phyloP scores from a whole-genome alignment of 192 early-diverging fungal species.

The Coemansia sp. region DNA sequence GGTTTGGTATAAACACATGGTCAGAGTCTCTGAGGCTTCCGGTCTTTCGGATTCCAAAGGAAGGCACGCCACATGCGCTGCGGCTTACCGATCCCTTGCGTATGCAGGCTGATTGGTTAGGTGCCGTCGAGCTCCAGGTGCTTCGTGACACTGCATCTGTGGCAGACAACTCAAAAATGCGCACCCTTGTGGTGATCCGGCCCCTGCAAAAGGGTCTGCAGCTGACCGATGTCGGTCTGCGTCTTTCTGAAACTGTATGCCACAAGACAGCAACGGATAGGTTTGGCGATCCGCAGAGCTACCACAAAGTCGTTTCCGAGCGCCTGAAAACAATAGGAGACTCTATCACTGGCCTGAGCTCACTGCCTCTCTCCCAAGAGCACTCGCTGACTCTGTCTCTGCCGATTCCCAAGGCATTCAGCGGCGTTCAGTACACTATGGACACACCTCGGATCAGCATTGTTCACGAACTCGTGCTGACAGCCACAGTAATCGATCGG shows the following conservation, averaged over 20 bases:
- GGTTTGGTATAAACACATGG: slow-evolving; percentile 50
- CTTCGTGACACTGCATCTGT: slow-evolving; percentile 24
- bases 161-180: slow-evolving; percentile 27
- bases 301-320: slow-evolving; percentile 17
- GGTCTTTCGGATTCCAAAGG: slow-evolving; percentile 32
- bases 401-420: slow-evolving; percentile 25
- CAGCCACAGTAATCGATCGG: slow-evolving; percentile 36
- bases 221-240: slow-evolving; percentile 35
- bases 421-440: slow-evolving; percentile 38
- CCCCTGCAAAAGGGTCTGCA: slow-evolving; percentile 38
- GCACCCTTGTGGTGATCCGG: slow-evolving; percentile 24
- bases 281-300: slow-evolving; percentile 26
- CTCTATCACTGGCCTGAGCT: slow-evolving; percentile 3
- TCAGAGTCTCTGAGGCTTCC: slow-evolving; percentile 31
- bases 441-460: slow-evolving; percentile 23
- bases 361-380: slow-evolving; percentile 27
- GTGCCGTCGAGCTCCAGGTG: slow-evolving; percentile 38
- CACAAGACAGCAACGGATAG: slow-evolving; percentile 17
- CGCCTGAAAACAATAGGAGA: slow-evolving; percentile 1
- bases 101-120: slow-evolving; percentile 46
- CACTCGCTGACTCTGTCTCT: slow-evolving; percentile 28
- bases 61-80: slow-evolving; percentile 17
- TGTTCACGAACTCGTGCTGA: slow-evolving; percentile 43
- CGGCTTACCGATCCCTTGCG: slow-evolving; percentile 21
- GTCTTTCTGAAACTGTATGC: slow-evolving; percentile 25